phyloP scores from a whole-genome alignment of 495 filamentous ascomycete genomes.

The Pseudevernia furfuracea region DNA sequence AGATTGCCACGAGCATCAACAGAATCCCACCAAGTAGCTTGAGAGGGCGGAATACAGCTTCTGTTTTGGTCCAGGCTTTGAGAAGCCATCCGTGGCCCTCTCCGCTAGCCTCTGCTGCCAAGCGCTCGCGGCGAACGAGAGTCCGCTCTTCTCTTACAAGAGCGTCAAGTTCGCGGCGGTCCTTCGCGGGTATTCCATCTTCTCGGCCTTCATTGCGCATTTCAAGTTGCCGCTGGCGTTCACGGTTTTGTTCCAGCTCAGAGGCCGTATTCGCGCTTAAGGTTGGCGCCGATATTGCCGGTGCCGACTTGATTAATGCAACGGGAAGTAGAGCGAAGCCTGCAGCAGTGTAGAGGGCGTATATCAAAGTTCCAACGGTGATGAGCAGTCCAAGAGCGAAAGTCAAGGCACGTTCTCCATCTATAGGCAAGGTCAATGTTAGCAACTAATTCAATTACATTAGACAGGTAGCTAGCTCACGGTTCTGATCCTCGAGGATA shows the following conservation, averaged over 20 bases:
- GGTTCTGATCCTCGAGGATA: slow-evolving; percentile 66
- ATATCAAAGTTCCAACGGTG: slow-evolving; percentile 74
- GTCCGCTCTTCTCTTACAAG: slow-evolving; percentile 86
- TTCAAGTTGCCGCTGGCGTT: slow-evolving; percentile 85
- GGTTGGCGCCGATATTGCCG: slow-evolving; percentile 68
- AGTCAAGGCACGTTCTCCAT: slow-evolving; percentile 84
- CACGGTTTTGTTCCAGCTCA: slow-evolving; percentile 76
- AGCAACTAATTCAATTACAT: slow-evolving; percentile 13
- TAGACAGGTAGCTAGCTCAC: slow-evolving; percentile 36
- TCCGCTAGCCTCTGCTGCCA: slow-evolving; percentile 72
- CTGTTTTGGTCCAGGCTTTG: slow-evolving; percentile 65
- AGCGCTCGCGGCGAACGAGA: slow-evolving; percentile 76
- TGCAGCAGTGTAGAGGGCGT: slow-evolving; percentile 78
- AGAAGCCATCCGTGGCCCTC: slow-evolving; percentile 63
- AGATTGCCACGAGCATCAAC: slow-evolving; percentile 58
- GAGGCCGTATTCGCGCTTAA: slow-evolving; percentile 66
- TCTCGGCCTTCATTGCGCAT: slow-evolving; percentile 70
- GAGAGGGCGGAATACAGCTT: slow-evolving; percentile 70
- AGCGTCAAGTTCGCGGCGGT: slow-evolving; percentile 79
- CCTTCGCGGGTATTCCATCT: slow-evolving; percentile 69
- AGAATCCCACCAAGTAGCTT: slow-evolving; percentile 80
- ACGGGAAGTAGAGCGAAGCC: slow-evolving; percentile 86
- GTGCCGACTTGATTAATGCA: slow-evolving; percentile 81
- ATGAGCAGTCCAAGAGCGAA: slow-evolving; percentile 82
- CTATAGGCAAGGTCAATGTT: slow-evolving; percentile 33